Evolutionary conservation across 2,329 filamentous ascomycete species (phyloP), one percentile per base, ranked within the genome.

Genomic region (Penicillium fuscoglaucum): DNA sequence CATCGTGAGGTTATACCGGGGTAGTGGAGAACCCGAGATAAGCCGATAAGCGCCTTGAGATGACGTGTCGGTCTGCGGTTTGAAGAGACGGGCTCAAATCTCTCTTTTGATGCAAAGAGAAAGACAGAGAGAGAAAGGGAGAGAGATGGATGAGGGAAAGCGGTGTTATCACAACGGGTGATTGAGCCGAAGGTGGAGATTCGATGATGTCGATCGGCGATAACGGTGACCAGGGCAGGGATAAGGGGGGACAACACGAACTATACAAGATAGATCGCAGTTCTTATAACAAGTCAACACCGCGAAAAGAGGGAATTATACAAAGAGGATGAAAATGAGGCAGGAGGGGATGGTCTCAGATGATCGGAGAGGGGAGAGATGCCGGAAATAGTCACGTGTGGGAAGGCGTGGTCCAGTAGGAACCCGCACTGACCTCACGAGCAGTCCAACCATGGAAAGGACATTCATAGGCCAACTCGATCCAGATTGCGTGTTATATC

Each of bases 371-470:
- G 41, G 55, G 55, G 60, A 52, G 60, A 21, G 56, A 50, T 63
- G 68, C 70, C 63, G 67, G 24, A 40, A 54, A 62, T 54, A 61
- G 61, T 78, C 76, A 78, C 76, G 76, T 78, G 76, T 62, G 31
- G 55, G 33, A 26, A 65, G 64, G 68, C 35, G 53, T 53, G 51
- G 51, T 41, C 75, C 75, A 78, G 75, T 78, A 73, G 77, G 68
- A 75, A 69, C 65, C 67, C 69, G 63, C 67, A 62, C 61, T 69
- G 67, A 69, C 72, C 68, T 77, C 75, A 78, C 76, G 74, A 52
- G 63, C 67, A 56, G 58, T 46, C 29, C 45, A 51, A 41, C 55
- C 48, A 58, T 58, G 46, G 56, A 46, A 44, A 49, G 46, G 19
- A 31, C 17, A 10, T 52, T 64, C 66, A 66, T 13, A 74, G 61